Conservation (phyloP, 2,329 filamentous ascomycete genomes). For the Paecilomyces fulvus region DNA sequence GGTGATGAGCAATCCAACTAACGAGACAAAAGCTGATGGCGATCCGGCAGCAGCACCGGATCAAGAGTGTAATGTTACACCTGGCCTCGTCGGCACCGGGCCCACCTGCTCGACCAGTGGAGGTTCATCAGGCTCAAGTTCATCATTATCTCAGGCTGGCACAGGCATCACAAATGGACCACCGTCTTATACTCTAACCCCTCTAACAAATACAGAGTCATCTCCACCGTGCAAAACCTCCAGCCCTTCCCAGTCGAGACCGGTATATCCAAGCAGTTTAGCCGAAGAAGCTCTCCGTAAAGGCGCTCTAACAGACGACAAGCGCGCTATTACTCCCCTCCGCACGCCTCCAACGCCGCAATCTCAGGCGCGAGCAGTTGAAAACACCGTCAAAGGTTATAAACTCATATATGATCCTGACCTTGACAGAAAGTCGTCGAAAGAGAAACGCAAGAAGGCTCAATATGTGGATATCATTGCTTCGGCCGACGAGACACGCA, state of each 20-base stretch:
- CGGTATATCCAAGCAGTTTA: slow-evolving; percentile 23
- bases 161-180: slow-evolving; percentile 50
- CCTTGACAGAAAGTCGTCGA: slow-evolving; percentile 48
- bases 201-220: slow-evolving; percentile 58
- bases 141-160: slow-evolving; percentile 41
- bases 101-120: slow-evolving; percentile 67
- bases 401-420: slow-evolving; percentile 57
- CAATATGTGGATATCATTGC: slow-evolving; percentile 45
- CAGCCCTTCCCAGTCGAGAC: slow-evolving; percentile 43
- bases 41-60: slow-evolving; percentile 7
- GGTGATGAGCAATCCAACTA: slow-evolving; percentile 4
- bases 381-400: slow-evolving; percentile 48
- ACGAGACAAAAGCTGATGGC: slow-evolving; percentile 5
- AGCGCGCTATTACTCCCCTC: slow-evolving; percentile 31
- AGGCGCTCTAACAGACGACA: slow-evolving; percentile 19
- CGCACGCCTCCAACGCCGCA: slow-evolving; percentile 37
- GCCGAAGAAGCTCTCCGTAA: slow-evolving; percentile 18
- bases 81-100: slow-evolving; percentile 53
- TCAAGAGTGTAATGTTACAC: slow-evolving; percentile 9
- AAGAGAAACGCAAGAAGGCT: slow-evolving; percentile 47
- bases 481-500: slow-evolving; percentile 51
- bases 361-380: slow-evolving; percentile 43
- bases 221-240: slow-evolving; percentile 51
- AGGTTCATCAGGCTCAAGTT: slow-evolving; percentile 63
- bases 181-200: slow-evolving; percentile 49